Percentiles rank a stretch among this genome's conserved stretches.
Evolutionary conservation across 495 filamentous ascomycete genomes (phyloP).

Genomic region (Achaetomiella virescens): DNA sequence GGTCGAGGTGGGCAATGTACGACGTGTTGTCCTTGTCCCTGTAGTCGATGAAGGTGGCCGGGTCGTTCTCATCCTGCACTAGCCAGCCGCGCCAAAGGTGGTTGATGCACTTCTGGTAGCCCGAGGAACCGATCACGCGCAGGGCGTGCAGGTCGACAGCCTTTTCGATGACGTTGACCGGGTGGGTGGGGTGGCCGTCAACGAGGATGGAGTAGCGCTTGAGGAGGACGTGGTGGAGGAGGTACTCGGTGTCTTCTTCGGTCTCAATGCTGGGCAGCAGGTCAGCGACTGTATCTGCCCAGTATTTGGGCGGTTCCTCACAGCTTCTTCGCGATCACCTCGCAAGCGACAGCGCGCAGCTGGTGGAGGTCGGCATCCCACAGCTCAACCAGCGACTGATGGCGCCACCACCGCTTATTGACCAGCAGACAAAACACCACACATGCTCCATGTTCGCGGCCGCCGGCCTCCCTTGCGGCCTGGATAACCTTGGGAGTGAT

Average conservation of each 20-base stretch:
- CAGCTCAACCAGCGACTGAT: conserved; percentile 71
- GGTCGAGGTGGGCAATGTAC: conserved; percentile 79
- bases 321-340: conserved; percentile 91
- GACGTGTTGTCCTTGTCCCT: conserved; percentile 63
- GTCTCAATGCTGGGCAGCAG: conserved; percentile 58
- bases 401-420: conserved; percentile 86
- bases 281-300: too few species aligned
- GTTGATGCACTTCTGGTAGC: conserved; percentile 89
- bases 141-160: conserved; percentile 90
- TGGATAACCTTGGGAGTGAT: conserved; percentile 73
- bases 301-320: conserved; percentile 21
- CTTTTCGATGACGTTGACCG: conserved; percentile 82
- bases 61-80: conserved; percentile 87
- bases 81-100: conserved; percentile 95
- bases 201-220: conserved; percentile 81
- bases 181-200: conserved; percentile 61
- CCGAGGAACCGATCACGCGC: conserved; percentile 76
- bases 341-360: conserved; percentile 75
- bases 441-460: conserved; percentile 65
- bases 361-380: conserved; percentile 86
- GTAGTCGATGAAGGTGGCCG: conserved; percentile 79
- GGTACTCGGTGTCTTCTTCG: conserved; percentile 67
- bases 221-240: conserved; percentile 77
- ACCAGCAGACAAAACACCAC: conserved; percentile 80
- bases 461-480: conserved; percentile 75